Evolutionary conservation across 176 grass and related monocot genomes (phyloP), one percentile per base, ranked within the genome.

Genomic region (Phoenix dactylifera): DNA sequence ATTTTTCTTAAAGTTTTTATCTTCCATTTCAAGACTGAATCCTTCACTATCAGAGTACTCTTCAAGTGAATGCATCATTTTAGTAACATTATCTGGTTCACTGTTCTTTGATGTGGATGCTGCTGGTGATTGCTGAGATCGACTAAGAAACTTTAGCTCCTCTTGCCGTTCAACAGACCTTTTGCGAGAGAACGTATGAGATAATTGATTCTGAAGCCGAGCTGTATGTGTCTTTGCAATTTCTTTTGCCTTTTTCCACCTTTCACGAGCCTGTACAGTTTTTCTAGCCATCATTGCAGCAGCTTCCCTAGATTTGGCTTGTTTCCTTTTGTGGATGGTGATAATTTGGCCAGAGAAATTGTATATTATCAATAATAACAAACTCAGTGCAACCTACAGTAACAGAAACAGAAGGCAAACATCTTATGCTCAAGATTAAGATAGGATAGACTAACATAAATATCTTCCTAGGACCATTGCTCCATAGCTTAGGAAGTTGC

Each of bases 261-360:
- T 78, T 74, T 91, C 80, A 7, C 72, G 84, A 15, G 87, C 84
- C 59, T 76, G 77, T 48, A 84, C 51, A 62, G 85, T 80, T 76
- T 97, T 78, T 67, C 70, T 83, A 16, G 81, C 87, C 24, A 84
- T 64, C 72, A 75, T 71, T 9, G 89, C 79, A 16, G 87, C 93
- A 18, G 77, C 77, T 67, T 85, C 87, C 73, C 93, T 91, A 0
- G 93, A 91, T 26, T 25, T 83, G 3, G 84, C 87, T 66, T 88
- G 76, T 78, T 79, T 82, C 22, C 78, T 55, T 72, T 91, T 79
- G 3, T 84, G 87, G 10, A 81, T 79, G 10, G 67, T 60, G 24
- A 97, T 87, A 62, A 80, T 74, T 71, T 90, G 79, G 54, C 71
- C 93, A 49, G 93, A 91, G 70, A 76, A 97, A 74, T 85, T 97